Evolutionary conservation across 2,329 filamentous ascomycete genomes (phyloP), one percentile per base, ranked within the genome.

Genomic region (Fusarium duplospermum): DNA sequence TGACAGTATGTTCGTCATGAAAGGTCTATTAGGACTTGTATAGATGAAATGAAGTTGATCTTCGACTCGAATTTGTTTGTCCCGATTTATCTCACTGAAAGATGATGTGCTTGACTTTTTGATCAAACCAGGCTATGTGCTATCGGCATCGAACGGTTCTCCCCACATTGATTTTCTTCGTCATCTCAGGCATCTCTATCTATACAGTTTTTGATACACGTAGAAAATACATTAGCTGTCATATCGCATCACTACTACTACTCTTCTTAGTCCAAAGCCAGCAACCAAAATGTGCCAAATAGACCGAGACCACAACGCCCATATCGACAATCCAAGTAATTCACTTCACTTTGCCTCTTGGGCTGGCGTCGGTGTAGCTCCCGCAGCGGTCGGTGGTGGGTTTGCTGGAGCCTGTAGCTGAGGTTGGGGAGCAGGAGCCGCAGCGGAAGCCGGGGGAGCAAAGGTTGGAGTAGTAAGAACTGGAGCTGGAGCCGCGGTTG

Each of bases 31-130:
- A 69, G 42, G 56, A 72, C 58, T 57, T 65, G 50, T 18, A 65
- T 71, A 76, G 60, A 66, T 63, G 31, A 74, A 69, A 77, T 57
- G 56, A 74, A 61, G 35, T 57, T 71, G 52, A 45, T 64, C 54
- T 38, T 40, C 20, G 65, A 65, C 40, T 16, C 20, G 27, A 64
- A 22, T 11, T 29, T 11, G 11, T 54, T 38, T 64, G 27, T 18
- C 18, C 9, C 31, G 36, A 29, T 40, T 62, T 22, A 20, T 20
- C 11, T 45, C 11, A 14, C 47, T 14, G 10, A n/a, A 31, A 31
- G 10, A 52, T 29, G 16, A 13, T 29, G 24, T n/a, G 7, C 18
- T 52, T n/a, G 7, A 8, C 18, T 52, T n/a, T 6, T 29, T 52
- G 18, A 52, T n/a, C 24, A 4, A 29, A 52, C 11, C n/a, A n/a